phyloP scores from a whole-genome alignment of 768 basidiomycete species.

The Suillus clintonianus region DNA sequence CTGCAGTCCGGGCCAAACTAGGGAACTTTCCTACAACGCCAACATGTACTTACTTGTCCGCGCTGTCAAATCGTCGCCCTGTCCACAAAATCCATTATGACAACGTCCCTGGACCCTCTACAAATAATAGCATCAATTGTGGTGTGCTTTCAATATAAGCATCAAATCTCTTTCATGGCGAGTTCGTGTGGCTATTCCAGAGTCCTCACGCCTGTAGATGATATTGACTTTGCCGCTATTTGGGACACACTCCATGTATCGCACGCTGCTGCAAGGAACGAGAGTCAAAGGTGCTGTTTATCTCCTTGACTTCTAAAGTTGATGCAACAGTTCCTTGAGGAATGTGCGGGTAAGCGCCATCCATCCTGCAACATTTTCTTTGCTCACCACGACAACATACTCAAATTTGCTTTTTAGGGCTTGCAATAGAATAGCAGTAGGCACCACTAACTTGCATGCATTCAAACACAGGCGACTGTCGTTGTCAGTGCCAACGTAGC shows the following conservation, averaged over 20 bases:
- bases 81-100: background rate
- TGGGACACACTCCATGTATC: constrained; percentile 22
- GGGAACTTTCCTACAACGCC: too few species aligned
- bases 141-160: background rate
- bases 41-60: too few species aligned
- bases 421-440: background rate
- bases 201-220: constrained; percentile 14
- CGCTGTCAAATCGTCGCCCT: background rate
- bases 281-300: too few species aligned
- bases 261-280: constrained; percentile 17
- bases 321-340: constrained; percentile 20
- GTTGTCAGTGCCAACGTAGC: too few species aligned
- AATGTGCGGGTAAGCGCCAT: constrained; percentile 25
- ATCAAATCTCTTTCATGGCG: background rate
- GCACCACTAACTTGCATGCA: too few species aligned
- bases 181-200: too few species aligned
- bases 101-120: background rate
- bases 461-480: too few species aligned
- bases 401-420: constrained; percentile 19
- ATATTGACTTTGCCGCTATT: constrained; percentile 16
- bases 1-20: too few species aligned
- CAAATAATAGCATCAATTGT: background rate
- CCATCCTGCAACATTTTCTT: background rate
- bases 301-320: too few species aligned
- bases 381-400: constrained; percentile 9